Evolutionary conservation across 75 land plant species (phyloP).

Genomic region (Ceratopteris richardii): DNA sequence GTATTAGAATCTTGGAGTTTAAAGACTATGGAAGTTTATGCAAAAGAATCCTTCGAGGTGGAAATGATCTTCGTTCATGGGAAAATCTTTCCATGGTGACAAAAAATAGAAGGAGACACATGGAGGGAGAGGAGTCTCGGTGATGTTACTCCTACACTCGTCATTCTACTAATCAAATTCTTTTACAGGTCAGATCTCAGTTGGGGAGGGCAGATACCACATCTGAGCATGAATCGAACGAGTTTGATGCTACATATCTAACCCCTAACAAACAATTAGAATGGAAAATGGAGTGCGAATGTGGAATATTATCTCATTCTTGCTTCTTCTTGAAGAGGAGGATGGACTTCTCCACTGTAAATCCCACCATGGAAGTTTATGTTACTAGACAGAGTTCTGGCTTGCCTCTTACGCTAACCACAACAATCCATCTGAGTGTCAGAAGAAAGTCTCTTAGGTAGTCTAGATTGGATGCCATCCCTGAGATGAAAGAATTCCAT

Average conservation of each 20-base stretch:
- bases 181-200: no score
- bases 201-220: conserved; percentile 29
- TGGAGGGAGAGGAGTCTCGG: no score
- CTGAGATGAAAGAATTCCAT: conserved; percentile 43
- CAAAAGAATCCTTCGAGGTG: no score
- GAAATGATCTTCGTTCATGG: no score
- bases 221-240: not conserved
- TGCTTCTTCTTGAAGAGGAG: conserved; percentile 32
- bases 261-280: conserved; percentile 5
- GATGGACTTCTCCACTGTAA: conserved; percentile 22
- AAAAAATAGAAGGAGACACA: no score
- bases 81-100: no score
- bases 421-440: conserved; percentile 40
- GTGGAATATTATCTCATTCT: conserved; percentile 13
- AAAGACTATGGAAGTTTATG: no score
- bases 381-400: conserved; percentile 44
- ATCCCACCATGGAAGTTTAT: conserved; percentile 51
- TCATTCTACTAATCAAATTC: no score
- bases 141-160: no score
- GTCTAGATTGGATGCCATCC: conserved; percentile 45
- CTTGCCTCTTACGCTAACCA: conserved; percentile 47
- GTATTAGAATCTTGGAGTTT: no score
- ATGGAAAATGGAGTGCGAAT: conserved; percentile 51
- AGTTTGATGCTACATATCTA: no score
- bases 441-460: conserved; percentile 25